Percentiles rank a stretch among this genome's conserved stretches.
These are phyloP conservation scores for Paramyrothecium roridum DNA, from an alignment of 2,329 filamentous ascomycete species.

Conservation along the genomic window DNA sequence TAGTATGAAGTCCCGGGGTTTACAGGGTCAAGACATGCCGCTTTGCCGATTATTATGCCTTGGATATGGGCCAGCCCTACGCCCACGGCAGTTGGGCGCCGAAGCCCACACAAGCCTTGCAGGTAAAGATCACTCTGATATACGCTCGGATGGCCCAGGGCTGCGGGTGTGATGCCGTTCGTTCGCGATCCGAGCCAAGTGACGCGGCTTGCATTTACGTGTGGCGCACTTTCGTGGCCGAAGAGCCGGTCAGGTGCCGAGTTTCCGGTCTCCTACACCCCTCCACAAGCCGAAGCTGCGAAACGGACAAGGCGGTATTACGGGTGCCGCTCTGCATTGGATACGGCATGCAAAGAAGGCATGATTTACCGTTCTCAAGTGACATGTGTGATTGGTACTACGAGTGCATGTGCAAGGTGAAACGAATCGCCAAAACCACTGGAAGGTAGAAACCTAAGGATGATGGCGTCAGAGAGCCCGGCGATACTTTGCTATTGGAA, in stretches of 20 bases:
- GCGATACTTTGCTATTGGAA: conserved; percentile 52
- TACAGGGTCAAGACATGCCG: conserved; percentile 8
- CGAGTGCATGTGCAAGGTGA: conserved; percentile 53
- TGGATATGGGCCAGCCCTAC: background rate
- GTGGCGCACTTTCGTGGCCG: background rate
- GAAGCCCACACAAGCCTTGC: background rate
- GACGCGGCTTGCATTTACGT: background rate
- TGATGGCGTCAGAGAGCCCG: conserved; percentile 62
- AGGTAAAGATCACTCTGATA: background rate
- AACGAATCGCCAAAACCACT: conserved; percentile 60
- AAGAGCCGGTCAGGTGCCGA: conserved; percentile 19
- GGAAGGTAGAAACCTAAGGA: conserved; percentile 19
- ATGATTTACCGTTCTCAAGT: too few species aligned
- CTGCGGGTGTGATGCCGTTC: background rate
- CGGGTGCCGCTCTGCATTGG: too few species aligned
- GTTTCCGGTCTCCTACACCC: conserved; percentile 17
- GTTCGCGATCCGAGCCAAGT: background rate
- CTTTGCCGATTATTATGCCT: conserved; percentile 6
- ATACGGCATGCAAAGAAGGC: too few species aligned
- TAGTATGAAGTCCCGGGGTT: too few species aligned
- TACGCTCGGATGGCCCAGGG: background rate
- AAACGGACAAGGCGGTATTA: background rate
- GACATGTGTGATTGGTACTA: too few species aligned
- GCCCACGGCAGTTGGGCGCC: background rate
- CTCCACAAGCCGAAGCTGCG: background rate